Conservation (phyloP, 768 basidiomycete genomes). For the Phanerodontia chrysosporium region DNA sequence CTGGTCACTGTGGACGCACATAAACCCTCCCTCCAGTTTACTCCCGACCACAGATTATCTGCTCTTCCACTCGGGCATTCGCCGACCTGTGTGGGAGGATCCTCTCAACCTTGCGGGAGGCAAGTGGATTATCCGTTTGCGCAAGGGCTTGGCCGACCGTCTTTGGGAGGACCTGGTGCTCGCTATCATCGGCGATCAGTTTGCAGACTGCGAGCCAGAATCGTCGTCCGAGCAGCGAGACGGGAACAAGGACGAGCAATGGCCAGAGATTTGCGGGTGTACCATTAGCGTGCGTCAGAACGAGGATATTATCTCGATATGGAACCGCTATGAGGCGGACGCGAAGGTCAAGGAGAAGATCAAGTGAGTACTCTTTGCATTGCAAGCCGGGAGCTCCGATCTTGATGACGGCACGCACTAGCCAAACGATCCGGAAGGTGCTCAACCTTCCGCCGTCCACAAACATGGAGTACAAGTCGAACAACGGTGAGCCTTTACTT, state of each 20-base stretch:
- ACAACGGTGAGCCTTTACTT: constrained; percentile 82
- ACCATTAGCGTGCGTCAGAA: constrained; percentile 90
- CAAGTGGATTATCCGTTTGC: constrained; percentile 92
- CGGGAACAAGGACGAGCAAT: constrained; percentile 39
- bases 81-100: constrained; percentile 95
- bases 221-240: constrained; percentile 40
- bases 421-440: constrained; percentile 75
- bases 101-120: constrained; percentile 83
- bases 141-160: constrained; percentile 86
- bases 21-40: constrained; percentile 78
- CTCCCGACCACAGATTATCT: constrained; percentile 92
- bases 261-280: constrained; percentile 89
- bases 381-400: neutral
- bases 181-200: constrained; percentile 87
- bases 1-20: constrained; percentile 92
- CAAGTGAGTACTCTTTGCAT: constrained; percentile 47
- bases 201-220: constrained; percentile 58
- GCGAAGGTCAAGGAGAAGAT: constrained; percentile 74
- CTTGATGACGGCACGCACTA: constrained; percentile 25
- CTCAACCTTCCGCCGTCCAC: constrained; percentile 74
- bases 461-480: constrained; percentile 93
- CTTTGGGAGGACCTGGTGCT: constrained; percentile 89
- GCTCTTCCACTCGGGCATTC: constrained; percentile 81
- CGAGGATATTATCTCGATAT: constrained; percentile 91
- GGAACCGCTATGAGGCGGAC: constrained; percentile 85